Conservation (phyloP, 257 asterid species). For the Oldenlandia corymbosa region DNA sequence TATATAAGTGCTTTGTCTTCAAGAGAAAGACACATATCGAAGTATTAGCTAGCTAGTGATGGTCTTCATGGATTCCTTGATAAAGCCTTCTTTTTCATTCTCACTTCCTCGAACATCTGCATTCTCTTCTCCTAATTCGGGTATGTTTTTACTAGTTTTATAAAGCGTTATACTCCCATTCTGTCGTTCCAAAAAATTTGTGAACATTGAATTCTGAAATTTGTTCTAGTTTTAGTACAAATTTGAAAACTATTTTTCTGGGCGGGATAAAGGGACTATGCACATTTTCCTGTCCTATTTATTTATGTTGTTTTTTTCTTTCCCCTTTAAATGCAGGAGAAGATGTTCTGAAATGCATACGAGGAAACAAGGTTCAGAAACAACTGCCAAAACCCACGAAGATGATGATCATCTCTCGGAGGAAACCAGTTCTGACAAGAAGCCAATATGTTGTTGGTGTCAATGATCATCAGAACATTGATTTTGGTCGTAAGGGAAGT, state of each 20-base stretch:
- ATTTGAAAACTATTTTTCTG: no score
- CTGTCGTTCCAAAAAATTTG: no score
- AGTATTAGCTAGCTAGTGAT: no score
- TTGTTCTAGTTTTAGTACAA: no score
- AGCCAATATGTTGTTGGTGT: constrained; percentile 21
- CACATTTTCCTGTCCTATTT: no score
- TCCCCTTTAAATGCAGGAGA: constrained; percentile 23
- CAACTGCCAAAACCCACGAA: constrained; percentile 22
- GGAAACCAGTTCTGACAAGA: constrained; percentile 26
- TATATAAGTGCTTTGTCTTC: constrained; percentile 6
- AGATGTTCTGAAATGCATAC: constrained; percentile 36
- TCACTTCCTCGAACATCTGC: constrained; percentile 39
- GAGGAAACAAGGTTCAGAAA: constrained; percentile 32
- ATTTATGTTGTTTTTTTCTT: neutral
- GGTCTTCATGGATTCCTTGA: constrained; percentile 52
- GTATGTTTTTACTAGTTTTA: no score
- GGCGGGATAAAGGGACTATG: no score
- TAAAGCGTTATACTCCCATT: no score
- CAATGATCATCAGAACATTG: constrained; percentile 22
- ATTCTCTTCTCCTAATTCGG: constrained; percentile 30
- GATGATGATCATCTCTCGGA: constrained; percentile 29
- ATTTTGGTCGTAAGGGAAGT: constrained; percentile 19
- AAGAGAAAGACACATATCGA: no score
- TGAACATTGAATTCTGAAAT: no score
- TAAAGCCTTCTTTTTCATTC: constrained; percentile 39